Conservation (phyloP, 805 yeast genomes). For the Komagataella ulmi region DNA sequence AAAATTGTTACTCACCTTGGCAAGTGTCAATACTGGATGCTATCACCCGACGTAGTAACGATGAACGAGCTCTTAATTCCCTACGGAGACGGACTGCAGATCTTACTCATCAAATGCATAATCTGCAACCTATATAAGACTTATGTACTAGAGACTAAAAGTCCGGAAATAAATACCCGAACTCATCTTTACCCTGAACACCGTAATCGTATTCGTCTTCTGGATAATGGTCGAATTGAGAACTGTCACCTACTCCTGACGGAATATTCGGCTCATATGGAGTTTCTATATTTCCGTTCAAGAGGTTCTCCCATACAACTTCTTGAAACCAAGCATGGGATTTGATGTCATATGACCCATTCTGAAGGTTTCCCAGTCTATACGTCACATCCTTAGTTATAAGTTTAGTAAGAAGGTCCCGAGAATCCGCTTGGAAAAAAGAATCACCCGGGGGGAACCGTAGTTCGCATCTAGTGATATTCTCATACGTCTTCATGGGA, state of each 20-base stretch:
- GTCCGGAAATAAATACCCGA: conserved; percentile 17
- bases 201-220: conserved; percentile 84
- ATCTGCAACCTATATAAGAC: not conserved
- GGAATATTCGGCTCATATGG: conserved; percentile 56
- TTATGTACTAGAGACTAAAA: conserved; percentile 6
- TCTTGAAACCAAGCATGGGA: conserved; percentile 47
- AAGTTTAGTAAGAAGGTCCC: conserved; percentile 34
- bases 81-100: not conserved
- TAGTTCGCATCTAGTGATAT: conserved; percentile 38
- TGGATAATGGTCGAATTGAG: conserved; percentile 57
- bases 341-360: conserved; percentile 43
- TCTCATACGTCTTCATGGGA: conserved; percentile 52
- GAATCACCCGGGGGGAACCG: conserved; percentile 26
- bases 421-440: conserved; percentile 39
- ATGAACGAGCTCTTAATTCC: not conserved
- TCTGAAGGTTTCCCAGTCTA: conserved; percentile 43
- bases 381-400: conserved; percentile 42
- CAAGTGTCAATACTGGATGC: not conserved
- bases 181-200: conserved; percentile 33
- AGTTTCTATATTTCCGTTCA: conserved; percentile 44
- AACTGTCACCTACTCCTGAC: conserved; percentile 50
- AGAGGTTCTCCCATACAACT: conserved; percentile 46
- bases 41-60: not conserved
- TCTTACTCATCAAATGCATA: not conserved
- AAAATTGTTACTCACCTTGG: not conserved